Evolutionary conservation across 2,329 filamentous ascomycete species (phyloP).

Genomic region (Colletotrichum sp.): DNA sequence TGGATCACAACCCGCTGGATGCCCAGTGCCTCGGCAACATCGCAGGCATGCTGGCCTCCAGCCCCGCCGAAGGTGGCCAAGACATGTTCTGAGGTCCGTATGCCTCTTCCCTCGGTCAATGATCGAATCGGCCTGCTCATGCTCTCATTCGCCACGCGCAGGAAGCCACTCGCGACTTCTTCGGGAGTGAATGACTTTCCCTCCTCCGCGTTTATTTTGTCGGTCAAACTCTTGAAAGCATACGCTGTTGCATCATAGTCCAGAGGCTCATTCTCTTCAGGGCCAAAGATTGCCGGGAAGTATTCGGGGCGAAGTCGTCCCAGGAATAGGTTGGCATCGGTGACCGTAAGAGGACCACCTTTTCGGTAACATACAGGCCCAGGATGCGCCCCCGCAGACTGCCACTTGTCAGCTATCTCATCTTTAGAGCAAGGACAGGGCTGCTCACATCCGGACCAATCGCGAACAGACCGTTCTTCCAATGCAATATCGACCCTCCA

Average conservation of each 20-base stretch:
- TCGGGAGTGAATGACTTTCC: constrained; percentile 33
- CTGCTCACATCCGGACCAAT: constrained; percentile 64
- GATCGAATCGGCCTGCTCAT: constrained; percentile 80
- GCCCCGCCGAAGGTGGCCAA: constrained; percentile 67
- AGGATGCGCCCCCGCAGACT: constrained; percentile 72
- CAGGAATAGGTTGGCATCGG: constrained; percentile 74
- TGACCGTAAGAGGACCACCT: constrained; percentile 73
- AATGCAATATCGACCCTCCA: constrained; percentile 62
- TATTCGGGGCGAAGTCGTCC: constrained; percentile 63
- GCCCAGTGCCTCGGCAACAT: constrained; percentile 43
- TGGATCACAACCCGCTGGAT: constrained; percentile 48
- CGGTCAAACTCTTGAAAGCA: constrained; percentile 47
- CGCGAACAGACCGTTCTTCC: constrained; percentile 72
- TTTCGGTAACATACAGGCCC: constrained; percentile 76
- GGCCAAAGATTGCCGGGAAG: constrained; percentile 76
- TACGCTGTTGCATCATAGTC: constrained; percentile 42
- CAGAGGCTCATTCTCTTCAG: constrained; percentile 63
- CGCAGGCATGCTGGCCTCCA: constrained; percentile 65
- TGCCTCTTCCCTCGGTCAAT: constrained; percentile 66
- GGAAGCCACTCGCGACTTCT: constrained; percentile 68
- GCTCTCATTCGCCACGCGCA: constrained; percentile 77
- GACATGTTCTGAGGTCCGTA: constrained; percentile 33
- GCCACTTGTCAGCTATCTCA: background rate
- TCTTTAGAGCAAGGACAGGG: rapidly evolving
- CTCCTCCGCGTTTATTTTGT: constrained; percentile 42